These are phyloP conservation scores for Cryptococcus sp. DNA, from an alignment of 1,284 basidiomycete species.

Conservation along the genomic window DNA sequence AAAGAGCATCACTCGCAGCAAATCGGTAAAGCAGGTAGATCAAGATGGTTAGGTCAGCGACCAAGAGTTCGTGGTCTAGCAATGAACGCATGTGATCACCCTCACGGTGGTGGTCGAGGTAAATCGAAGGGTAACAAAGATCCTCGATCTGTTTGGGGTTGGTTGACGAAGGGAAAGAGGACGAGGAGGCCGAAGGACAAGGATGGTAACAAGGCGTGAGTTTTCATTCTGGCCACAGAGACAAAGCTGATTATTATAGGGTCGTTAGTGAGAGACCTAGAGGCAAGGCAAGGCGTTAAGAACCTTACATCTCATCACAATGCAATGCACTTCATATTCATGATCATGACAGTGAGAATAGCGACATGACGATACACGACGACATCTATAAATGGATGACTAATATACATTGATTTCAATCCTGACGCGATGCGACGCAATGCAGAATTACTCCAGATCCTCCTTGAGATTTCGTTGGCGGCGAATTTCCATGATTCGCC, in stretches of 20 bases:
- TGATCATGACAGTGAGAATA: too few relatives aligned
- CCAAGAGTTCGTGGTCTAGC: conserved; percentile 94
- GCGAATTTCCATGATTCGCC: background rate
- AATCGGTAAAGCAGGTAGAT: conserved; percentile 88
- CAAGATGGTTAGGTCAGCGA: conserved; percentile 79
- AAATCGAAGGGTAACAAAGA: conserved; percentile 95
- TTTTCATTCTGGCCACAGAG: conserved; percentile 1
- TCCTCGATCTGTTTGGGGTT: conserved; percentile 85
- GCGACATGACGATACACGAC: too few relatives aligned
- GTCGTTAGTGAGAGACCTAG: conserved; percentile 20
- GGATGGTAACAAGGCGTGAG: conserved; percentile 82
- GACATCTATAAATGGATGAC: too few relatives aligned
- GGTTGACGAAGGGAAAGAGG: conserved; percentile 84
- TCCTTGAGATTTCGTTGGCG: too few relatives aligned
- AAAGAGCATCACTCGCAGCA: conserved; percentile 78
- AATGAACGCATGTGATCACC: conserved; percentile 98
- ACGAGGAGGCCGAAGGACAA: conserved; percentile 88
- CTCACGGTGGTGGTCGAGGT: conserved; percentile 91
- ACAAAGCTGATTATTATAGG: conserved; percentile 4
- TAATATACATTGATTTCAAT: too few relatives aligned
- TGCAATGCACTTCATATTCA: too few relatives aligned
- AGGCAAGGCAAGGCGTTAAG: conserved; percentile 19
- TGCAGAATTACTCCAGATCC: too few relatives aligned
- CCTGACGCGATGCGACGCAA: too few relatives aligned
- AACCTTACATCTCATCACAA: background rate